Base-by-base conservation (phyloP, 2,329 filamentous ascomycete species). In the Fusarium sp. region DNA sequence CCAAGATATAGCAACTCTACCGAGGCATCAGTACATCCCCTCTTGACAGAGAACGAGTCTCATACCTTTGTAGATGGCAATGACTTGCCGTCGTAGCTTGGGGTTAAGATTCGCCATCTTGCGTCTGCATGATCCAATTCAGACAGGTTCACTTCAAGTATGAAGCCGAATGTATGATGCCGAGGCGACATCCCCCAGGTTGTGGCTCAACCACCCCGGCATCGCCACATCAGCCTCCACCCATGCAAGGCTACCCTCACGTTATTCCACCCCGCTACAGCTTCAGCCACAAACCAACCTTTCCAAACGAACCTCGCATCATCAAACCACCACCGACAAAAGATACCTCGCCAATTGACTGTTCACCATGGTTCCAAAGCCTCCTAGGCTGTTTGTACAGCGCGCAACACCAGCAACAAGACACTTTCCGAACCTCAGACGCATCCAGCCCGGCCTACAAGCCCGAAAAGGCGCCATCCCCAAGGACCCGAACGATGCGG, bases 51-150 rank as follows among this genome's bases (percentile, higher is more conserved):
- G n/a, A 16, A 22, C 24, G 14, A 31, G 31, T 6, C 20, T 33
- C 61, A 43, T 31, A 94, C 95, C 94, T 91, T 98, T 98, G 86
- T 98, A 98, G 68, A 98, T 90, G 41, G 89, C 88, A 73, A 98
- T 93, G 54, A 98, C 95, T 81, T 97, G 91, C 69, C 90, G 87
- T 64, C 95, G 91, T 31, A 98, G 88, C 69, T 89, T 84, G 3
- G 86, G 83, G 74, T 89, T 92, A 0, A 83, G 78, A 22, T 60
- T 71, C 81, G 82, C 83, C 43, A 41, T 65, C 6, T 45, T 33
- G 27, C 39, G 18, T 48, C 57, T 73, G 65, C 27, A 72, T 60
- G 13, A 20, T 27, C 41, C 31, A 45, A 4, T 27, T 37, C 27
- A 52, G 24, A 48, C 24, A n/a, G 33, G 39, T 18, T 22, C 43